Evolutionary conservation across 805 yeast species (phyloP), one percentile per base, ranked within the genome.

Genomic region (Yarrowia divulgata): DNA sequence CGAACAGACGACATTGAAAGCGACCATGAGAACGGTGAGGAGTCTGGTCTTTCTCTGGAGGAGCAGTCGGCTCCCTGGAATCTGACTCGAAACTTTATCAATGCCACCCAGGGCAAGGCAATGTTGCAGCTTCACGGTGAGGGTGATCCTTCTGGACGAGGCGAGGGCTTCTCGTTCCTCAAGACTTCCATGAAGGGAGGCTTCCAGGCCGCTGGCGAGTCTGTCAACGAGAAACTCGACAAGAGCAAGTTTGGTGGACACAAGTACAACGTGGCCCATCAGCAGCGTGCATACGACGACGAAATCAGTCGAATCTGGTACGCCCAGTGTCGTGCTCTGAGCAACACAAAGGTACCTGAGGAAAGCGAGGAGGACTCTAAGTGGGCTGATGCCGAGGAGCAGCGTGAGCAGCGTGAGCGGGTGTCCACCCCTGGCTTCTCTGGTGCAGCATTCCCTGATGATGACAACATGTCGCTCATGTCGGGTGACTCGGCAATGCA

Each of bases 171-270:
- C 73, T 91, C 97, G 10, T 90, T 94, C 73, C 82, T 93, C 73
- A 85, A 93, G 72, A 90, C 97, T 0, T 91, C 98, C 0, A 96
- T 94, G 91, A 95, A 94, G 78, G 97, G 97, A 75, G 97, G 97
- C 1, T 94, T 94, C 78, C 79, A 81, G 42, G 80, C 84, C 8
- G 76, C 73, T 69, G 81, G 81, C 4, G 80, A 78, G 69, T 71
- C 80, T n/a, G 77, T 77, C 12, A 80, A 78, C 45, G 82, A 80
- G 14, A 76, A 77, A 68, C 73, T 79, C 2, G 81, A 79, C 62
- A 83, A 83, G 73, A 77, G 81, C 69, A 82, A 81, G 71, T 81
- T 83, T 7, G 85, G 85, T 40, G 87, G 90, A 0, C 94, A 90
- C 77, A 87, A 90, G 69, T 90, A 90, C 74, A 90, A 89, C 73